Evolutionary conservation across 1,284 basidiomycete genomes (phyloP).

Genomic region (Trichosporon faecale): DNA sequence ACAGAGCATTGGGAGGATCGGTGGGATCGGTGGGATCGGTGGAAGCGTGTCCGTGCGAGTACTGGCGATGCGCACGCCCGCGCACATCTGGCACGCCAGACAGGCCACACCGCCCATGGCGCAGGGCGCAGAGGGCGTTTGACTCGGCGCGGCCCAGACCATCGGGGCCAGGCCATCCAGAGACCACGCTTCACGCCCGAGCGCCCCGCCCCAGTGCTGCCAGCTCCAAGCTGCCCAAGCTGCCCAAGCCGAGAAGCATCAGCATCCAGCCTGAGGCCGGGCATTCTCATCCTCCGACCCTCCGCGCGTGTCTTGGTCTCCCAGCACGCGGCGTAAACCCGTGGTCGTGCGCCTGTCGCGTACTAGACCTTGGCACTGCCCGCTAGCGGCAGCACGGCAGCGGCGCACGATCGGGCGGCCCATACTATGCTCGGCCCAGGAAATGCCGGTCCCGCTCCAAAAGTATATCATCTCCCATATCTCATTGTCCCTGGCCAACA

Average conservation of each 20-base stretch:
- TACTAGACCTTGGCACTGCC: neutral
- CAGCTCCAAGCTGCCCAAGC: neutral
- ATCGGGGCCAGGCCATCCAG: neutral
- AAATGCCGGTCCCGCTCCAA: neutral
- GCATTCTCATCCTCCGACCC: conserved; percentile 2
- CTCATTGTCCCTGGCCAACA: conserved; percentile 1
- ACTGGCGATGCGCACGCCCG: neutral
- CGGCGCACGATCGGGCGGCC: neutral
- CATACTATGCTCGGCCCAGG: neutral
- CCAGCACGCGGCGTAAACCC: neutral
- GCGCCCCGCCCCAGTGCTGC: neutral
- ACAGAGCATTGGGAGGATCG: neutral
- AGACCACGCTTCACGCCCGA: neutral
- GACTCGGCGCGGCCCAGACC: conserved; percentile 3
- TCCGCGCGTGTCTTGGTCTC: neutral
- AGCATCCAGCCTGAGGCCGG: neutral
- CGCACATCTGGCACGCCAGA: neutral
- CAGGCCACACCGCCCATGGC: neutral
- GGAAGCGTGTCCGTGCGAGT: conserved; percentile 2
- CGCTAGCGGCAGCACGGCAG: neutral
- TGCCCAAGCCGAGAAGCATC: neutral
- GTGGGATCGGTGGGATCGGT: neutral
- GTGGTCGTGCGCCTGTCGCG: neutral
- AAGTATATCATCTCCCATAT: neutral
- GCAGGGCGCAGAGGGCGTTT: neutral